These are phyloP conservation scores for Pythium aphanidermatum DNA, from an alignment of 352 stramenopile genomes.

Conservation along the genomic window DNA sequence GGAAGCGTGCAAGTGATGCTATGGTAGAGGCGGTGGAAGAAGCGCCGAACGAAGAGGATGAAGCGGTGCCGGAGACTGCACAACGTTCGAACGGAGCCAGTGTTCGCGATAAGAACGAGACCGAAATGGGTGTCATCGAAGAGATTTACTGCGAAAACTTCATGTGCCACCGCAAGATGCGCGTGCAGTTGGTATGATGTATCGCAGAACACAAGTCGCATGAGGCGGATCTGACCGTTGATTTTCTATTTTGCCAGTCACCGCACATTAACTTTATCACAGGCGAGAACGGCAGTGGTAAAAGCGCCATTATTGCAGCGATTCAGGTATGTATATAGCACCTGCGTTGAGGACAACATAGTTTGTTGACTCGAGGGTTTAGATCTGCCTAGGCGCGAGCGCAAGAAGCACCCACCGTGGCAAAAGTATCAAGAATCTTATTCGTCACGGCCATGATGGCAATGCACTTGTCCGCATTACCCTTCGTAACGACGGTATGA, in stretches of 20 bases:
- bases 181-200: conserved; percentile 58
- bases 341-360: background rate
- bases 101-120: conserved; percentile 30
- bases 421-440: conserved; percentile 94
- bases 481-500: conserved; percentile 80
- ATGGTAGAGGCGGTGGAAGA: conserved; percentile 12
- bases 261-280: conserved; percentile 87
- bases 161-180: conserved; percentile 96
- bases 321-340: conserved; percentile 94
- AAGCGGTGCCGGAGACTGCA: conserved; percentile 6
- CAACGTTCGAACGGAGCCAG: no score
- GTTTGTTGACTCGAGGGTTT: conserved; percentile 51
- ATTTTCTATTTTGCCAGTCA: conserved; percentile 28
- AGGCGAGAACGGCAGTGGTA: conserved; percentile 93
- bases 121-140: conserved; percentile 92
- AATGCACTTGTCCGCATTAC: conserved; percentile 91
- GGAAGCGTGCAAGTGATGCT: conserved; percentile 10
- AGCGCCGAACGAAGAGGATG: conserved; percentile 14
- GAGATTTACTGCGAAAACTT: conserved; percentile 97
- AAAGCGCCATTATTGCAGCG: conserved; percentile 96
- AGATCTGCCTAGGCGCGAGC: conserved; percentile 95
- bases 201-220: background rate
- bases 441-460: conserved; percentile 87
- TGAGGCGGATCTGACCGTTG: background rate
- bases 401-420: conserved; percentile 92